Evolutionary conservation across 2,329 filamentous ascomycete species (phyloP).

Genomic region (Lachnellula arida): DNA sequence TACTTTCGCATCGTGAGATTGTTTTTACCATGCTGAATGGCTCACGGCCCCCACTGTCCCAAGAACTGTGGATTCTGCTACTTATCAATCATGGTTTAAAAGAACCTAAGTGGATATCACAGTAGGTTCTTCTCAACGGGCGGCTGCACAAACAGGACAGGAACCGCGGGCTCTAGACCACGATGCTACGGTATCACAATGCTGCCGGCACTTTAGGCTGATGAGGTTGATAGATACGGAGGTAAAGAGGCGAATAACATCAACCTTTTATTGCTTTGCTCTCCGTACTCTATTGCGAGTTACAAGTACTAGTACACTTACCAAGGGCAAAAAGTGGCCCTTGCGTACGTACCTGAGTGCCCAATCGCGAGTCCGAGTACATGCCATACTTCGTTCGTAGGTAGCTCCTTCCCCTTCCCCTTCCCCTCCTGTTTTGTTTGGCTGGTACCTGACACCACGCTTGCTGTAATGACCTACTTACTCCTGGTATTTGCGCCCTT

Average conservation of each 20-base stretch:
- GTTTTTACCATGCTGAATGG: conserved; percentile 2
- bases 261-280: too few species aligned
- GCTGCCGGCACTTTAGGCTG: too few species aligned
- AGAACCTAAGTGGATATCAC: background rate
- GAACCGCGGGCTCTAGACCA: too few species aligned
- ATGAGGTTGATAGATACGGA: too few species aligned
- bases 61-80: conserved; percentile 5
- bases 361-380: background rate
- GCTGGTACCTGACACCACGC: background rate
- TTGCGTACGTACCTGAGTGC: background rate
- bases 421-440: background rate
- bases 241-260: background rate
- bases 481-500: too few species aligned
- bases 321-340: too few species aligned
- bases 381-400: background rate
- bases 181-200: too few species aligned
- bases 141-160: too few species aligned
- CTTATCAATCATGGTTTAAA: background rate
- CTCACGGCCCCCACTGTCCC: conserved; percentile 13
- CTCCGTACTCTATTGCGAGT: too few species aligned
- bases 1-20: conserved; percentile 8
- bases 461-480: background rate
- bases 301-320: background rate
- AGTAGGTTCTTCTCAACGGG: too few species aligned
- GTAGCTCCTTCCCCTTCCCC: background rate